Conservation (phyloP, 1,284 basidiomycete species). For the Vanrija pseudolonga region DNA sequence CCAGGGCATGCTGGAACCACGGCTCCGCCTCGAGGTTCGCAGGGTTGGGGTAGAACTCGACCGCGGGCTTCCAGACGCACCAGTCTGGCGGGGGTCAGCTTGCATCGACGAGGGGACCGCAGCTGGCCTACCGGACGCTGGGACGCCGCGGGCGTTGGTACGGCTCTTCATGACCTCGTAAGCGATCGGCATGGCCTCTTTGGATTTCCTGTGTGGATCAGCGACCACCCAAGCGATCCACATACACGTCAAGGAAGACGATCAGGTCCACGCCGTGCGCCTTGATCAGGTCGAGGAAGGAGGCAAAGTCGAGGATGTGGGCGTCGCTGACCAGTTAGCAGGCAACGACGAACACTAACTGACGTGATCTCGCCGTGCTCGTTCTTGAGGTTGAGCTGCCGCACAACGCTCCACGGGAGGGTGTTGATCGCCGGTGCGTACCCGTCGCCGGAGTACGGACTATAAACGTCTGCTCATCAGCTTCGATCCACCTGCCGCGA, state of each 20-base stretch:
- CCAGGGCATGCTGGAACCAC: background rate
- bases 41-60: background rate
- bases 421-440: background rate
- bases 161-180: background rate
- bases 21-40: background rate
- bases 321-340: no score
- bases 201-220: background rate
- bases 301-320: background rate
- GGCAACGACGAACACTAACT: background rate
- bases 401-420: background rate
- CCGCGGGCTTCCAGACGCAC: conserved; percentile 1
- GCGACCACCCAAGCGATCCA: no score
- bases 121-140: background rate
- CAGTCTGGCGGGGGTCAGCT: background rate
- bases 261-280: background rate
- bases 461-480: background rate
- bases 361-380: background rate
- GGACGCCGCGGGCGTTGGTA: background rate
- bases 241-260: background rate
- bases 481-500: background rate
- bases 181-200: background rate
- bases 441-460: background rate
- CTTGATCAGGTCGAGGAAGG: background rate
- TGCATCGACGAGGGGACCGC: background rate
- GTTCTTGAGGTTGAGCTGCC: conserved; percentile 3